phyloP scores from a whole-genome alignment of 1,284 basidiomycete genomes.

The Pisolithus thermaeus region DNA sequence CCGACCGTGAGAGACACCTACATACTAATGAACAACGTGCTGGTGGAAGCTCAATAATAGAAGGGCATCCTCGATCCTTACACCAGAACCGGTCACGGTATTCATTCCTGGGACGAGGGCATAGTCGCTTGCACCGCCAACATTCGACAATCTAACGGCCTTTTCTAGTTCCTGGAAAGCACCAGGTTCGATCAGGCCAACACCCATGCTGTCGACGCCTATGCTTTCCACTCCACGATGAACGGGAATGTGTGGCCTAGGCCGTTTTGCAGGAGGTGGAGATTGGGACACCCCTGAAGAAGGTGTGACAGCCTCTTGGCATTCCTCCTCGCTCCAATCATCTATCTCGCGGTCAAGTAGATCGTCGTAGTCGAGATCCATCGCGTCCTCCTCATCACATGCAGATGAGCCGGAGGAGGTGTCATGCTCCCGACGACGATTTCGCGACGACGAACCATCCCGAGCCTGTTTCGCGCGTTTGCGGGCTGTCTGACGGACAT shows the following conservation, averaged over 20 bases:
- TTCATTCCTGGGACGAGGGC: slow-evolving; percentile 17
- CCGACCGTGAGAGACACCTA: slow-evolving; percentile 14
- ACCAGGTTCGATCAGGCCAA: slow-evolving; percentile 24
- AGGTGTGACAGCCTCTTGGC: slow-evolving; percentile 66
- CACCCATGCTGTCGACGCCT: slow-evolving; percentile 18
- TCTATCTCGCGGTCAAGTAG: slow-evolving; percentile 38
- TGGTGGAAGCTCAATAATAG: slow-evolving; percentile 66
- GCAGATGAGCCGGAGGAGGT: slow-evolving; percentile 47
- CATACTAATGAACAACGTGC: slow-evolving; percentile 46
- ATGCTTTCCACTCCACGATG: slow-evolving; percentile 16
- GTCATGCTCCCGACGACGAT: slow-evolving; percentile 40
- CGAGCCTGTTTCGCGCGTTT: slow-evolving; percentile 50
- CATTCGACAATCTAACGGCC: slow-evolving; percentile 16
- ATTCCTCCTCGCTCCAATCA: slow-evolving; percentile 58
- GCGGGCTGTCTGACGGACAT: slow-evolving; percentile 67
- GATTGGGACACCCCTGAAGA: slow-evolving; percentile 54
- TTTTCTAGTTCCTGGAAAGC: slow-evolving; percentile 25
- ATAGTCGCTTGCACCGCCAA: slow-evolving; percentile 22
- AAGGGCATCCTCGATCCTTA: slow-evolving; percentile 59
- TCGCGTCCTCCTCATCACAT: slow-evolving; percentile 36
- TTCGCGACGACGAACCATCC: slow-evolving; percentile 37
- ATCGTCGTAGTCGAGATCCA: slow-evolving; percentile 35
- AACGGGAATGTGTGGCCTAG: slow-evolving; percentile 19
- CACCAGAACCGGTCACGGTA: slow-evolving; percentile 32
- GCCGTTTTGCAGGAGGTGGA: slow-evolving; percentile 32